These are phyloP conservation scores for Eimeria sp. DNA, from an alignment of 169 alveolate species.

Conservation along the genomic window DNA sequence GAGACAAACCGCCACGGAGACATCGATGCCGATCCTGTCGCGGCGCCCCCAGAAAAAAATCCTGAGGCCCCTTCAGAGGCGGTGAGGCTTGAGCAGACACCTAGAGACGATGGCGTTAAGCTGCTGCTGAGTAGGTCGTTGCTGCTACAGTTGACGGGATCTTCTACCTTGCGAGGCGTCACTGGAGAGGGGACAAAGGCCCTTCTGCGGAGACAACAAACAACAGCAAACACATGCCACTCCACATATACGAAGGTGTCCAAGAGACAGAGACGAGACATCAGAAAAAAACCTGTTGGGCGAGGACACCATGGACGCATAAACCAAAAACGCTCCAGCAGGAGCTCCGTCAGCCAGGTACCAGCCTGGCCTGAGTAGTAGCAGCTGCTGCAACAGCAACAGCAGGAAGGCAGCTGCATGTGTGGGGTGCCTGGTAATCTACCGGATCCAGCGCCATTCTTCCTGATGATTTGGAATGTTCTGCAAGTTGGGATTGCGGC, in stretches of 20 bases:
- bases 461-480: constrained; percentile 53
- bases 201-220: neutral
- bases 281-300: no score
- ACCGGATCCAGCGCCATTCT: constrained; percentile 65
- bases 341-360: neutral
- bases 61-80: neutral
- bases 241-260: no score
- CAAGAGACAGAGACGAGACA: no score
- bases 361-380: no score
- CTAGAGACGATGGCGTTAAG: neutral
- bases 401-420: neutral
- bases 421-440: neutral
- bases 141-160: neutral
- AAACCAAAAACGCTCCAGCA: neutral
- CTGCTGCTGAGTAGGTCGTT: neutral
- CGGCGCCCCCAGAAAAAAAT: neutral
- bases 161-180: neutral
- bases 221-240: neutral
- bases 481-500: constrained; percentile 40
- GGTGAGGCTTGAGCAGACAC: neutral
- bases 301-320: no score
- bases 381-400: neutral
- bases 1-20: constrained; percentile 81
- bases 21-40: neutral
- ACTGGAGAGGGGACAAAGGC: constrained; percentile 28